These are phyloP conservation scores for Neurospora sp. DNA, from an alignment of 495 filamentous ascomycete genomes.

Conservation along the genomic window DNA sequence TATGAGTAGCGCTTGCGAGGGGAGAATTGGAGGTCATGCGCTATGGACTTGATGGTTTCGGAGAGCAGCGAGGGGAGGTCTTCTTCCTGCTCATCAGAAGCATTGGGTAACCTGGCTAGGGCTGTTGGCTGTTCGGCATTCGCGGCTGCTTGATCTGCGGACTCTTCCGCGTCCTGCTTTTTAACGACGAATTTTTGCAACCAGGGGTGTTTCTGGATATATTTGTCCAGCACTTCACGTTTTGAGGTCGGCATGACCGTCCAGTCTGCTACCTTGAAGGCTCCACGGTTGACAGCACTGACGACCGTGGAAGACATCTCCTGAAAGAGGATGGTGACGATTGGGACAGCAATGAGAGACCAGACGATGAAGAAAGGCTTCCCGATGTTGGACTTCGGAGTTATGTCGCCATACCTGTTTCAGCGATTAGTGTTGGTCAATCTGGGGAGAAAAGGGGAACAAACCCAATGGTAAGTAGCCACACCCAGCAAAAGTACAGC, in stretches of 20 bases:
- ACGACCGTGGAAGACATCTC: constrained; percentile 63
- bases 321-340: constrained; percentile 64
- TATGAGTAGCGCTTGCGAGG: constrained; percentile 56
- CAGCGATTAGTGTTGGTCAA: not conserved
- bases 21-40: constrained; percentile 42
- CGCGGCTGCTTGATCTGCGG: not conserved
- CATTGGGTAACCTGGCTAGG: not conserved
- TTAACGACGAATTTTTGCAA: not conserved
- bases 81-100: not conserved
- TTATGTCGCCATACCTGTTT: constrained; percentile 55
- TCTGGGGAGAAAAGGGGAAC: not conserved
- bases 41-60: constrained; percentile 48
- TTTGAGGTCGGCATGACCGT: constrained; percentile 49
- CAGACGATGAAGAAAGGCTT: constrained; percentile 75
- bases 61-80: constrained; percentile 52
- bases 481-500: constrained; percentile 66
- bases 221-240: not conserved
- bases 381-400: constrained; percentile 54
- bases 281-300: constrained; percentile 49
- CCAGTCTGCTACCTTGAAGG: constrained; percentile 53
- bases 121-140: not conserved
- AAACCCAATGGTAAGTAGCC: constrained; percentile 61
- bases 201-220: not conserved
- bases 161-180: not conserved
- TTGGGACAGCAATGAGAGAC: constrained; percentile 66